Base-by-base conservation (phyloP, 495 filamentous ascomycete species). In the Neurospora discreta region DNA sequence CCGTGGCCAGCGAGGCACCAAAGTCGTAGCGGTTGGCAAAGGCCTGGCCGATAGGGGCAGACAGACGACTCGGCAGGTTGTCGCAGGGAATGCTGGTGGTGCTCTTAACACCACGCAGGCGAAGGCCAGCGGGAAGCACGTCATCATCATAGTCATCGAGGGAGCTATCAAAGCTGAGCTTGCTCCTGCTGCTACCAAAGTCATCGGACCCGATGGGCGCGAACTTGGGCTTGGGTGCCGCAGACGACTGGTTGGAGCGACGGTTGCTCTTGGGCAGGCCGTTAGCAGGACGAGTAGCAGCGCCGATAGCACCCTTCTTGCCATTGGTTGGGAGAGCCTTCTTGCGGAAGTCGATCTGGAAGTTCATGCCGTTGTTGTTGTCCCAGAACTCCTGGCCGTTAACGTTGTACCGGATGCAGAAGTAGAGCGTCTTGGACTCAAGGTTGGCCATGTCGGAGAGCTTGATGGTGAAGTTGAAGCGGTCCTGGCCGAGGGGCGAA, bases 1-100 rank as follows among this genome's bases (percentile, higher is more conserved):
- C 94, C 11, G 92, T 92, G 68, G 85, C 90, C 41, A 98, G 85
- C 1, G 96, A 98, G 41, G 92, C 92, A 65, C 90, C 89, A 77
- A 99, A 98, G 80, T 98, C 94, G 80, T 99, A 99, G 46, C 95
- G 90, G 77, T 91, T 93, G 46, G 92, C 90, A 76, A 98, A 97
- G 42, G 90, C 91, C 77, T 95, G 92, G 39, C 87, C 90, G 70
- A 85, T 85, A 18, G 88, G 86, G 69, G 88, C 86, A 42, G 89
- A 78, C n/a, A 84, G 71, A 36, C 84, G 80, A 46, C 80, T 78
- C 13, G 81, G 71, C 8, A 87, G 75, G 74, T 85, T 86, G 68
- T 87, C 85, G 68, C 83, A 85, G 23, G 83, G 78, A 16, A 88
- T 70, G 52, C 74, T 84, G 23, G 80, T 74, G 23, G 82, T 78